A percentile compares a stretch with the other conserved stretches of the same genome.
phyloP scores from a whole-genome alignment of 331 rosid species.

The Cydonia oblonga region DNA sequence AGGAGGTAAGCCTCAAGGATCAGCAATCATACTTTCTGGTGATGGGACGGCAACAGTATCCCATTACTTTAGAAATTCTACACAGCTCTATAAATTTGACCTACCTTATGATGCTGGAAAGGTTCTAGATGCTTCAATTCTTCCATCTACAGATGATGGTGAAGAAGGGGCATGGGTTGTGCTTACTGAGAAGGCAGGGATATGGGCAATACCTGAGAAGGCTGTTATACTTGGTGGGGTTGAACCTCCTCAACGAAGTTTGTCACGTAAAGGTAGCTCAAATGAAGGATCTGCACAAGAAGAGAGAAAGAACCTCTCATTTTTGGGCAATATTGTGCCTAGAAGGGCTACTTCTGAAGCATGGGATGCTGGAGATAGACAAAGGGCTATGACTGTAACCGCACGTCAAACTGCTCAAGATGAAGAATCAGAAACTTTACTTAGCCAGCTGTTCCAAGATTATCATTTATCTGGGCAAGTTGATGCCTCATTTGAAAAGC shows the following conservation, averaged over 20 bases:
- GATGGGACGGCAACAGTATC: constrained; percentile 93
- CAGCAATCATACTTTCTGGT: constrained; percentile 71
- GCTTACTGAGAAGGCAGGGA: constrained; percentile 91
- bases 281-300: constrained; percentile 85
- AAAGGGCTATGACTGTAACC: constrained; percentile 46
- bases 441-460: constrained; percentile 64
- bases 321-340: constrained; percentile 48
- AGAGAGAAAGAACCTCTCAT: constrained; percentile 59
- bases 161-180: constrained; percentile 97
- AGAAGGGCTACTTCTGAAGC: constrained; percentile 79
- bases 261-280: constrained; percentile 93
- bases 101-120: constrained; percentile 96
- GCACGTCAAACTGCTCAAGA: constrained; percentile 65
- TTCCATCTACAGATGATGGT: constrained; percentile 64
- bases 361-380: constrained; percentile 65
- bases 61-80: constrained; percentile 56
- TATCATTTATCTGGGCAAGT: constrained; percentile 72
- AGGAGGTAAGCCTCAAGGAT: constrained; percentile 90
- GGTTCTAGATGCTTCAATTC: constrained; percentile 90
- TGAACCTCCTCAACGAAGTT: constrained; percentile 95
- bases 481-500: constrained; percentile 61
- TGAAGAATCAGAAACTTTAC: constrained; percentile 89
- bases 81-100: constrained; percentile 82
- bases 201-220: constrained; percentile 97
- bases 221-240: constrained; percentile 93